Percentiles rank a stretch among this genome's conserved stretches.
These are phyloP conservation scores for Parascedosporium putredinis DNA, from an alignment of 2,329 filamentous ascomycete species.

Conservation along the genomic window DNA sequence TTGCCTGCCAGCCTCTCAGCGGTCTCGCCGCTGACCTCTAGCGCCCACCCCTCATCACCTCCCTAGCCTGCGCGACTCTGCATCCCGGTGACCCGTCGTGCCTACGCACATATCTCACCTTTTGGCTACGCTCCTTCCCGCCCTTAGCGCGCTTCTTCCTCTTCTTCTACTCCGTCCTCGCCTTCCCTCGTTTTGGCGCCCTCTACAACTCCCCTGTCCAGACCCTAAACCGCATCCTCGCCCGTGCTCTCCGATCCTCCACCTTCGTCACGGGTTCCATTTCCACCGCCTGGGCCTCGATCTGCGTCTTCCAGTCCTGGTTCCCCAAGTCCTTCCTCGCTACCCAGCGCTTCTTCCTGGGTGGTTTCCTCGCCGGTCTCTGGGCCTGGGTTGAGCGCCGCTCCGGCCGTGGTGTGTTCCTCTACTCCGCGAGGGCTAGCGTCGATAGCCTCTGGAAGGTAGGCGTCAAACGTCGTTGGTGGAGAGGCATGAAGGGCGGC, in stretches of 20 bases:
- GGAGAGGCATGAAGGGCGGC: constrained; percentile 70
- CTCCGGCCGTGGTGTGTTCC: constrained; percentile 56
- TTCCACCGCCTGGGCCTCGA: constrained; percentile 75
- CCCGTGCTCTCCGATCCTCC: constrained; percentile 61
- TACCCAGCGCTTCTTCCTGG: constrained; percentile 80
- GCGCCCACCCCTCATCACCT: constrained; percentile 81
- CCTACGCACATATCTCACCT: constrained; percentile 74
- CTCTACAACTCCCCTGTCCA: constrained; percentile 61
- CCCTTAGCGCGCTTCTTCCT: constrained; percentile 68
- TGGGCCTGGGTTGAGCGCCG: constrained; percentile 71
- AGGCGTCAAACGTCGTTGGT: constrained; percentile 81
- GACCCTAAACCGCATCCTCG: constrained; percentile 55
- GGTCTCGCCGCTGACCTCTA: constrained; percentile 68
- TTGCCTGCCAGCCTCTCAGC: constrained; percentile 55
- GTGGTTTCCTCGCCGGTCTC: constrained; percentile 73
- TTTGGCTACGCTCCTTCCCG: constrained; percentile 78
- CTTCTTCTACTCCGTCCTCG: constrained; percentile 58
- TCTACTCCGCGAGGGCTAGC: constrained; percentile 70
- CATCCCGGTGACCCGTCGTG: constrained; percentile 86
- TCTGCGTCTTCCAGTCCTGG: constrained; percentile 78
- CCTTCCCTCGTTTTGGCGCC: constrained; percentile 53
- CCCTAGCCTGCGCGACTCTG: constrained; percentile 78
- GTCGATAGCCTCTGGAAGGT: constrained; percentile 86
- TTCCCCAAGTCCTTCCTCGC: constrained; percentile 66
- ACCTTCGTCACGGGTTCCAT: constrained; percentile 71